phyloP scores from a whole-genome alignment of 148 eudicot species.

The Spergularia marina region DNA sequence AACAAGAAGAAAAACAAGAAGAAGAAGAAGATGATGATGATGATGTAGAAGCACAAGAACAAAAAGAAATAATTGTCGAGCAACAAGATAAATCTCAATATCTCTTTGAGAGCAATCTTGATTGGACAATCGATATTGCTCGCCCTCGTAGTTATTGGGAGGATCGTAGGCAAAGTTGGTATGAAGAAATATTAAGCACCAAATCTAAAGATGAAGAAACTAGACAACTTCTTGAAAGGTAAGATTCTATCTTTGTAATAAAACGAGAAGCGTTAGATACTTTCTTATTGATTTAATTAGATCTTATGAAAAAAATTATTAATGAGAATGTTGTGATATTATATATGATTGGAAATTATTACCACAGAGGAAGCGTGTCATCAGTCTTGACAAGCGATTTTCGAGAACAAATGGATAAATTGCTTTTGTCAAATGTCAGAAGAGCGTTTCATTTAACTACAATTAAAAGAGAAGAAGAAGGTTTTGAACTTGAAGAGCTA shows the following conservation, averaged over 20 bases:
- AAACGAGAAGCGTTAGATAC: too few relatives aligned
- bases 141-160: slow-evolving; percentile 92
- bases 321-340: too few relatives aligned
- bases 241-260: neutral
- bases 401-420: slow-evolving; percentile 56
- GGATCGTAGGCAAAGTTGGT: slow-evolving; percentile 66
- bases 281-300: too few relatives aligned
- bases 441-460: slow-evolving; percentile 22
- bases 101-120: slow-evolving; percentile 32
- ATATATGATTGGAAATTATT: neutral
- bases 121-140: slow-evolving; percentile 67
- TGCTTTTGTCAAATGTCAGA: slow-evolving; percentile 51
- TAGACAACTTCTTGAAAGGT: slow-evolving; percentile 72
- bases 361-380: slow-evolving; percentile 66
- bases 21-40: slow-evolving; percentile 28
- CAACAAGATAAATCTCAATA: slow-evolving; percentile 16
- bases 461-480: slow-evolving; percentile 23
- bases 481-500: neutral
- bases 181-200: slow-evolving; percentile 64
- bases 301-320: too few relatives aligned
- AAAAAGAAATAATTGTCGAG: slow-evolving; percentile 27
- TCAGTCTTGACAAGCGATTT: slow-evolving; percentile 62
- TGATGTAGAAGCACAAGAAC: slow-evolving; percentile 11
- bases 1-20: slow-evolving; percentile 8
- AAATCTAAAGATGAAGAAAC: slow-evolving; percentile 57